These are phyloP conservation scores for Ziziphus jujuba DNA, from an alignment of 306 rosid species.

Conservation along the genomic window DNA sequence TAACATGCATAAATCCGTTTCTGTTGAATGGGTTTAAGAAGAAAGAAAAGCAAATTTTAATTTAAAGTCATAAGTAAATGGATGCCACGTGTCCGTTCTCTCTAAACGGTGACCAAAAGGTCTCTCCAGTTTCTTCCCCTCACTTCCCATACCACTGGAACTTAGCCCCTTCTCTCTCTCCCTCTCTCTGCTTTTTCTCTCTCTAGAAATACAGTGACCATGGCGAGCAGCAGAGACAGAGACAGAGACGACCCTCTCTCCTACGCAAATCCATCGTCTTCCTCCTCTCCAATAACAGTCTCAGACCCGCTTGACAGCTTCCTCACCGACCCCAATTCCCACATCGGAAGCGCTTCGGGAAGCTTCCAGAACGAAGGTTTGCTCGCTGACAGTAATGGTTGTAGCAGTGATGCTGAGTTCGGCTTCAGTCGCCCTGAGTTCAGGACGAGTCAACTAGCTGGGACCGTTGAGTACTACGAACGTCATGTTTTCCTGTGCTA, in stretches of 20 bases:
- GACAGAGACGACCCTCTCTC: slow-evolving; percentile 68
- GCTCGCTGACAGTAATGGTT: slow-evolving; percentile 24
- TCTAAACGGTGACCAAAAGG: background rate
- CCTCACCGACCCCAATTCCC: slow-evolving; percentile 64
- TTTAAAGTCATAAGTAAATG: background rate
- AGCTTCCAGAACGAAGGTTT: slow-evolving; percentile 86
- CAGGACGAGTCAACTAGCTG: slow-evolving; percentile 56
- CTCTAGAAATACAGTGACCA: slow-evolving; percentile 11
- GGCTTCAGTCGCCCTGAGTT: slow-evolving; percentile 74
- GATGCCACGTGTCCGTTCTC: slow-evolving; percentile 31
- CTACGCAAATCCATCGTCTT: slow-evolving; percentile 63
- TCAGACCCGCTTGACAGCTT: slow-evolving; percentile 74
- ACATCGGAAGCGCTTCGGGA: slow-evolving; percentile 65
- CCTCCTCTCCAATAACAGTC: slow-evolving; percentile 77
- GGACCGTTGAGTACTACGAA: slow-evolving; percentile 73
- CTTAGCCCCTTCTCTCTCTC: background rate
- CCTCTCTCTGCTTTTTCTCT: slow-evolving; percentile 15
- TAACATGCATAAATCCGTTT: too few species aligned
- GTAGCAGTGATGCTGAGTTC: slow-evolving; percentile 52
- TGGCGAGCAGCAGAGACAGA: slow-evolving; percentile 61
- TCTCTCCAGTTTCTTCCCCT: background rate
- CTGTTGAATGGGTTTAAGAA: too few species aligned
- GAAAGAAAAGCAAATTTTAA: too few species aligned
- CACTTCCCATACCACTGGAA: slow-evolving; percentile 30
- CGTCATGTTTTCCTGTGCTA: slow-evolving; percentile 88